Conservation (phyloP, 2,329 filamentous ascomycete species). For the Ilyonectria mors-panacis region DNA sequence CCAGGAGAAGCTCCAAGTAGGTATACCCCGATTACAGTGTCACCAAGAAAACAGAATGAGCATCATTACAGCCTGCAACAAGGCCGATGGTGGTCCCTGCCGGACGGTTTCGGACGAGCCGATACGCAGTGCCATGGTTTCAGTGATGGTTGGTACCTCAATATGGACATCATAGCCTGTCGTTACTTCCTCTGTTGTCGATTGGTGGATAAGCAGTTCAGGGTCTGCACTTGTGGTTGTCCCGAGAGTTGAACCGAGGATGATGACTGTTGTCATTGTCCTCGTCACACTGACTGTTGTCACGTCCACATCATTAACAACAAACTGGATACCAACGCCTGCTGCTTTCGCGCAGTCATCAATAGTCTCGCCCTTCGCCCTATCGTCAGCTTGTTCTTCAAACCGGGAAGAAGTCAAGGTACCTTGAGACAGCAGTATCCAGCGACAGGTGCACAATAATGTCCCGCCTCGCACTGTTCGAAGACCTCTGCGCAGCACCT, state of each 20-base stretch:
- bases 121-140: not conserved
- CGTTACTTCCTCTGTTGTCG: not conserved
- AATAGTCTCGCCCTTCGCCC: slow-evolving; percentile 2
- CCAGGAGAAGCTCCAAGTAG: not conserved
- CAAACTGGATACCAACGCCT: not conserved
- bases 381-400: slow-evolving; percentile 3
- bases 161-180: not conserved
- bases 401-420: not conserved
- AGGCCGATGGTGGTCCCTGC: not conserved
- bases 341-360: not conserved
- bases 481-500: not conserved
- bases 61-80: not conserved
- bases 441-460: not conserved
- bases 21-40: not conserved
- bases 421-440: not conserved
- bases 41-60: slow-evolving; percentile 1
- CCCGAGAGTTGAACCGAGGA: not conserved
- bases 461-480: not conserved
- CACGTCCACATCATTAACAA: not conserved
- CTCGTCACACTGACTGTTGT: slow-evolving; percentile 15
- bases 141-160: slow-evolving; percentile 2
- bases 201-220: not conserved
- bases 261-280: slow-evolving; percentile 15
- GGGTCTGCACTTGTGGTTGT: not conserved
- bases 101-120: not conserved